Percentiles rank a stretch among this genome's conserved stretches.
These are phyloP conservation scores for Penicillium crystallinum DNA, from an alignment of 495 filamentous ascomycete genomes.

Conservation along the genomic window DNA sequence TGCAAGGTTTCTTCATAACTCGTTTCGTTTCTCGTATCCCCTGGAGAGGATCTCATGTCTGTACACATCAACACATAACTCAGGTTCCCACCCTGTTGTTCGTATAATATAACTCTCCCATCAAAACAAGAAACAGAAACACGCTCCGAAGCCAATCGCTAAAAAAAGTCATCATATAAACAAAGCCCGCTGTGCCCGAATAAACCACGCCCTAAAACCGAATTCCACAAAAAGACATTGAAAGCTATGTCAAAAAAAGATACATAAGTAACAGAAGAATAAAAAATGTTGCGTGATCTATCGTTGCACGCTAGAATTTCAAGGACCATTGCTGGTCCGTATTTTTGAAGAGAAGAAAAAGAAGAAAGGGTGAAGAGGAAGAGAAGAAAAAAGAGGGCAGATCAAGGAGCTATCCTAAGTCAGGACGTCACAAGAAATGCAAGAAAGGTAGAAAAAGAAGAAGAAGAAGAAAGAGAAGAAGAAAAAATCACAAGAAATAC, in stretches of 20 bases:
- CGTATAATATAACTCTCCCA: neutral
- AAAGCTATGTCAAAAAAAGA: neutral
- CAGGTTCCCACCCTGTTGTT: conserved; percentile 2
- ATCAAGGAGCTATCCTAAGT: neutral
- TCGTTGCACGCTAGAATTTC: conserved; percentile 8
- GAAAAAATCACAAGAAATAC: conserved; percentile 1
- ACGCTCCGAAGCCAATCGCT: conserved; percentile 8
- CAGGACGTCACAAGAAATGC: conserved; percentile 4
- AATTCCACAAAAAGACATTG: neutral
- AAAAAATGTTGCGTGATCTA: conserved; percentile 8
- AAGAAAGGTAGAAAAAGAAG: conserved; percentile 11
- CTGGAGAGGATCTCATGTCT: neutral
- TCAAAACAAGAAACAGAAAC: conserved; percentile 4
- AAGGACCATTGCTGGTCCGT: conserved; percentile 6
- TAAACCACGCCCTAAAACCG: neutral
- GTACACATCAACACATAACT: conserved; percentile 4
- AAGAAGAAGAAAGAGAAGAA: conserved; percentile 14
- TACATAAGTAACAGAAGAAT: neutral
- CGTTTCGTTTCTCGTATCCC: conserved; percentile 7
- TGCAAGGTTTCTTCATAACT: conserved; percentile 8
- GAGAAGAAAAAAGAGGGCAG: neutral
- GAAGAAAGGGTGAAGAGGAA: neutral
- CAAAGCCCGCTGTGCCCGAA: neutral
- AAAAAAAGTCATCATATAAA: conserved; percentile 4
- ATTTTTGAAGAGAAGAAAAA: neutral